A percentile compares a stretch with the other conserved stretches of the same genome.
phyloP scores from a whole-genome alignment of 2,329 filamentous ascomycete genomes.

The Exophiala viscosa region DNA sequence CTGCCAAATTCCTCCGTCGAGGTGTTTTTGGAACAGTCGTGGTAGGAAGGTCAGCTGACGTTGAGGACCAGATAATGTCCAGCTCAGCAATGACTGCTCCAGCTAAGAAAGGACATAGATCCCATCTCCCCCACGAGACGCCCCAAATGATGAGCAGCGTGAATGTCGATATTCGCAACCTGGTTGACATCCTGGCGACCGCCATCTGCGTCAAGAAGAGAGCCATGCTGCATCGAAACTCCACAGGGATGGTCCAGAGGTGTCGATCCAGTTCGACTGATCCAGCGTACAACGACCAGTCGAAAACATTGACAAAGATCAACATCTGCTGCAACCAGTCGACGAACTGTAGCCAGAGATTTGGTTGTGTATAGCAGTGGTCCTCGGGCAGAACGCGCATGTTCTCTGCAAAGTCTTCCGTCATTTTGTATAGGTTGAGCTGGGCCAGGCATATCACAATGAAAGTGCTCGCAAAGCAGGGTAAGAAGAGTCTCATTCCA shows the following conservation, averaged over 20 bases:
- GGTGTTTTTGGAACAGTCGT: background rate
- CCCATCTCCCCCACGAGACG: slow-evolving; percentile 40
- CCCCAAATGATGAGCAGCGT: slow-evolving; percentile 15
- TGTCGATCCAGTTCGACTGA: slow-evolving; percentile 36
- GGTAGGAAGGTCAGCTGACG: slow-evolving; percentile 6
- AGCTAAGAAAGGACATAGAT: slow-evolving; percentile 35
- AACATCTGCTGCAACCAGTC: slow-evolving; percentile 25
- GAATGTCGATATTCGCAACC: slow-evolving; percentile 10
- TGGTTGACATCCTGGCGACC: slow-evolving; percentile 16
- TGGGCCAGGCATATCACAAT: slow-evolving; percentile 36
- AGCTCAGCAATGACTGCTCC: slow-evolving; percentile 21
- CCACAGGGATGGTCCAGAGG: slow-evolving; percentile 46
- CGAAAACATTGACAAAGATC: background rate
- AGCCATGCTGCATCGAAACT: slow-evolving; percentile 42
- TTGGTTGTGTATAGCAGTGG: slow-evolving; percentile 22
- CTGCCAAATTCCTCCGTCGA: background rate
- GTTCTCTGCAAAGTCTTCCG: slow-evolving; percentile 22
- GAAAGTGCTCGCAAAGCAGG: slow-evolving; percentile 38
- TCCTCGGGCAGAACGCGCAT: slow-evolving; percentile 21
- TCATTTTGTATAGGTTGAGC: slow-evolving; percentile 23
- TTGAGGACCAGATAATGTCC: slow-evolving; percentile 21
- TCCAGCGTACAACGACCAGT: slow-evolving; percentile 1
- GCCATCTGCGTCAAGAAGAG: slow-evolving; percentile 21
- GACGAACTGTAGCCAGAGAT: slow-evolving; percentile 17
- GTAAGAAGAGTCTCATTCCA: slow-evolving; percentile 42